These are phyloP conservation scores for Pleurotus giganteus DNA, from an alignment of 768 basidiomycete genomes.

Conservation along the genomic window DNA sequence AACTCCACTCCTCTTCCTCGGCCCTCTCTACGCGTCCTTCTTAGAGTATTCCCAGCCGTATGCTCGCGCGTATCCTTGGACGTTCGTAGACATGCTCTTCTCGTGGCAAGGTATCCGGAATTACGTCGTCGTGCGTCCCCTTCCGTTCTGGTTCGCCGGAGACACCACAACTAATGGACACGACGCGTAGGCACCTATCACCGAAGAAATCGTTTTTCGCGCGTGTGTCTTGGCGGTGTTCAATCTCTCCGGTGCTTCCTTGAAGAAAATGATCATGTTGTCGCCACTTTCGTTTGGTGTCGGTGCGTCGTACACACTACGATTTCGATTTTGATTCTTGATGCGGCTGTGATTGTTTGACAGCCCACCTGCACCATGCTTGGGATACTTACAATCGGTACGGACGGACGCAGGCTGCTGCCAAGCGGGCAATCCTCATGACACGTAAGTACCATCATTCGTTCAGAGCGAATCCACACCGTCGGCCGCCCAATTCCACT, in stretches of 20 bases:
- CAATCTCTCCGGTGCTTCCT: constrained; percentile 59
- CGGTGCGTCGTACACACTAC: constrained; percentile 44
- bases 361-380: constrained; percentile 92
- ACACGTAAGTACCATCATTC: constrained; percentile 40
- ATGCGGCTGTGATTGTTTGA: background rate
- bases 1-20: constrained; percentile 72
- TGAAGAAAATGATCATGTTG: constrained; percentile 65
- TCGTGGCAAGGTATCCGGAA: constrained; percentile 69
- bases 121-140: constrained; percentile 45
- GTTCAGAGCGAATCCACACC: too few relatives aligned
- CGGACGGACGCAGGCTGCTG: constrained; percentile 66
- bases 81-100: constrained; percentile 37
- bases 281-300: constrained; percentile 87
- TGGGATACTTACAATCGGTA: constrained; percentile 79
- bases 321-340: background rate
- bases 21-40: constrained; percentile 66
- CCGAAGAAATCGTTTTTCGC: constrained; percentile 91
- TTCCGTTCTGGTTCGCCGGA: constrained; percentile 1
- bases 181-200: constrained; percentile 69
- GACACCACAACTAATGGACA: background rate
- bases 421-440: constrained; percentile 55
- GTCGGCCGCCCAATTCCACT: too few relatives aligned
- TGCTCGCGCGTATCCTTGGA: constrained; percentile 51
- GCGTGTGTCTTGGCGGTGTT: constrained; percentile 79
- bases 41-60: constrained; percentile 50